Conservation (phyloP, 352 stramenopile genomes). For the Phytopythium chamaehyphon region DNA sequence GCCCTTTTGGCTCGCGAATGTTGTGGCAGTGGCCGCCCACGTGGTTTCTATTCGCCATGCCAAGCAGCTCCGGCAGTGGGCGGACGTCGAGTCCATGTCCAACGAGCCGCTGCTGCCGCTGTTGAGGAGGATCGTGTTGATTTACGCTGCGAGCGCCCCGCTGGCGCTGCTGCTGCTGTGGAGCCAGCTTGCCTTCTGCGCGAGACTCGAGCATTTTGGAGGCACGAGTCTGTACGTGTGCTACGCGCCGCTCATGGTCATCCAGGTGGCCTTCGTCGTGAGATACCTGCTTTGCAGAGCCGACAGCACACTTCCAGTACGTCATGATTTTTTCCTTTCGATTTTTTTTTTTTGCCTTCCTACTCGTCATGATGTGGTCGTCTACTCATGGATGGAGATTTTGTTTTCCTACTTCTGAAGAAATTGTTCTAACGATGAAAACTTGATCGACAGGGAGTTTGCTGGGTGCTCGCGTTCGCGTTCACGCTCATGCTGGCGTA, state of each 20-base stretch:
- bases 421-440: no score
- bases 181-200: slow-evolving; percentile 82
- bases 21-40: slow-evolving; percentile 53
- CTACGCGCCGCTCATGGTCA: slow-evolving; percentile 75
- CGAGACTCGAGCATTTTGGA: slow-evolving; percentile 44
- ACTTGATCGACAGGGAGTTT: slow-evolving; percentile 48
- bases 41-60: slow-evolving; percentile 57
- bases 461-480: slow-evolving; percentile 74
- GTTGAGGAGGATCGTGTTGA: slow-evolving; percentile 63
- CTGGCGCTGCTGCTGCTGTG: slow-evolving; percentile 70
- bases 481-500: slow-evolving; percentile 79
- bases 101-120: slow-evolving; percentile 80
- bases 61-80: slow-evolving; percentile 65
- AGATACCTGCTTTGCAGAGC: slow-evolving; percentile 79
- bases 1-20: slow-evolving; percentile 80
- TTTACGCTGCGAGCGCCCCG: slow-evolving; percentile 73
- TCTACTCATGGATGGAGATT: no score
- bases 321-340: no score
- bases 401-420: no score
- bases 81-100: slow-evolving; percentile 74
- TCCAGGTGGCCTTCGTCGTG: slow-evolving; percentile 77
- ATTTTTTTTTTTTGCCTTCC: no score
- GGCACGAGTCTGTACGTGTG: slow-evolving; percentile 74
- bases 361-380: no score
- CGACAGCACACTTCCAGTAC: slow-evolving; percentile 69